A percentile compares a stretch with the other conserved stretches of the same genome.
These are phyloP conservation scores for Ormosia emarginata DNA, from an alignment of 306 rosid genomes.

Conservation along the genomic window DNA sequence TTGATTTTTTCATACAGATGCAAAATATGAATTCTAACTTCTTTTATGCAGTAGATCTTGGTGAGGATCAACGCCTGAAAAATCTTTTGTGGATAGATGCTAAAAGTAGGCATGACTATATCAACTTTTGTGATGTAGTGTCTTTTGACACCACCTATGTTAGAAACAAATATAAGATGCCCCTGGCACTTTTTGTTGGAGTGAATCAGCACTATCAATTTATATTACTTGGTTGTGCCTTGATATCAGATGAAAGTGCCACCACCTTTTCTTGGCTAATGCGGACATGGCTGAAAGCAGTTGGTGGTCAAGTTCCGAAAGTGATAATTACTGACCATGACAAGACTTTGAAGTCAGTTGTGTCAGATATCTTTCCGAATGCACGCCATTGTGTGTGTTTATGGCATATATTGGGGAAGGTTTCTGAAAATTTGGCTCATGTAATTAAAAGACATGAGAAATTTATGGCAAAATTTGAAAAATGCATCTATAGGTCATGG, in stretches of 20 bases:
- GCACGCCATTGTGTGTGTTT: slow-evolving; percentile 63
- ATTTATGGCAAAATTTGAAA: slow-evolving; percentile 82
- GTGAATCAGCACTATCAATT: slow-evolving; percentile 97
- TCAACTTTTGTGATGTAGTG: slow-evolving; percentile 78
- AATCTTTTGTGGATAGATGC: slow-evolving; percentile 92
- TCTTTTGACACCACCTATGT: slow-evolving; percentile 83
- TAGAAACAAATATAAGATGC: slow-evolving; percentile 90
- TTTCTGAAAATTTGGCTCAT: slow-evolving; percentile 76
- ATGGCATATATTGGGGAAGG: slow-evolving; percentile 88
- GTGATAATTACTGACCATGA: slow-evolving; percentile 82
- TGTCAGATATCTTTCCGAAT: slow-evolving; percentile 65
- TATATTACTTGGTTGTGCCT: slow-evolving; percentile 91
- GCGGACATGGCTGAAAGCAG: slow-evolving; percentile 81
- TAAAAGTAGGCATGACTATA: slow-evolving; percentile 88
- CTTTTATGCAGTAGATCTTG: slow-evolving; percentile 82
- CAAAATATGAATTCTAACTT: slow-evolving; percentile 80
- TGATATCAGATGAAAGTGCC: slow-evolving; percentile 80
- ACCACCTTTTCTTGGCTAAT: slow-evolving; percentile 74
- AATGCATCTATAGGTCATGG: slow-evolving; percentile 81
- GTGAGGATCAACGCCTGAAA: slow-evolving; percentile 85
- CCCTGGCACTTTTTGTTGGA: slow-evolving; percentile 88
- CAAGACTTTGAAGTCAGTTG: slow-evolving; percentile 67
- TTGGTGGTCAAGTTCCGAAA: slow-evolving; percentile 90
- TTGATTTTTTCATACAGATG: slow-evolving; percentile 78
- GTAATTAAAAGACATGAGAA: slow-evolving; percentile 68